These are phyloP conservation scores for Chiua virens DNA, from an alignment of 768 basidiomycete genomes.

Conservation along the genomic window DNA sequence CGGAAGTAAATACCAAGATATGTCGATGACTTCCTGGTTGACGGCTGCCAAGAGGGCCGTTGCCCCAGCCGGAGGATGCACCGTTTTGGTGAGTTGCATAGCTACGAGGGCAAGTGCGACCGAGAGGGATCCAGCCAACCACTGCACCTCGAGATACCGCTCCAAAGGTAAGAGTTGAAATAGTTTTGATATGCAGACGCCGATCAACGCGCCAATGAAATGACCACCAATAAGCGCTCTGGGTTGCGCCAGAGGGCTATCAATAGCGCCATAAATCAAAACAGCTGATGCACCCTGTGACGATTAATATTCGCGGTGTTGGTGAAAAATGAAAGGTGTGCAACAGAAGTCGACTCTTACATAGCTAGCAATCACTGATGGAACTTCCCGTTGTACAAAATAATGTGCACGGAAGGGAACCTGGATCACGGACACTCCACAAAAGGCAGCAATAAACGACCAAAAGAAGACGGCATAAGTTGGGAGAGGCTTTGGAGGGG, in stretches of 20 bases:
- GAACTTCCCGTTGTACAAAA: slow-evolving; percentile 46
- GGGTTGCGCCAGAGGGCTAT: slow-evolving; percentile 54
- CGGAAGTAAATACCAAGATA: slow-evolving; percentile 56
- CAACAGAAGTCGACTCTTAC: slow-evolving; percentile 11
- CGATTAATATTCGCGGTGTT: not conserved
- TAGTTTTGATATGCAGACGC: slow-evolving; percentile 51
- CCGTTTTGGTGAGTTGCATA: slow-evolving; percentile 54
- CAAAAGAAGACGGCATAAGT: slow-evolving; percentile 27
- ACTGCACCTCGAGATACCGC: slow-evolving; percentile 44
- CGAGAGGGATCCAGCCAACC: slow-evolving; percentile 39
- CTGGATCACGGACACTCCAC: slow-evolving; percentile 49
- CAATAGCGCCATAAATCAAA: slow-evolving; percentile 53
- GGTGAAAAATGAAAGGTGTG: not conserved
- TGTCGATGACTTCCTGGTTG: slow-evolving; percentile 39
- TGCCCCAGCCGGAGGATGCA: slow-evolving; percentile 60
- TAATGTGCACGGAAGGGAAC: slow-evolving; percentile 50
- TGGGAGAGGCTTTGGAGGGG: slow-evolving; percentile 6
- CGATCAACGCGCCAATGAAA: slow-evolving; percentile 39
- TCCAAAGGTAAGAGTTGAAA: slow-evolving; percentile 47
- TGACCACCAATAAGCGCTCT: slow-evolving; percentile 49
- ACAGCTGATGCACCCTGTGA: slow-evolving; percentile 55
- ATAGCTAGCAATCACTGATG: slow-evolving; percentile 20
- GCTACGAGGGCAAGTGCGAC: slow-evolving; percentile 42
- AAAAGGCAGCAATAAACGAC: slow-evolving; percentile 55
- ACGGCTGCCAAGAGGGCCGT: slow-evolving; percentile 51